Percentiles rank a stretch among this genome's conserved stretches.
Conservation (phyloP, 352 stramenopile genomes). For the Thraustochytrium striatum region DNA sequence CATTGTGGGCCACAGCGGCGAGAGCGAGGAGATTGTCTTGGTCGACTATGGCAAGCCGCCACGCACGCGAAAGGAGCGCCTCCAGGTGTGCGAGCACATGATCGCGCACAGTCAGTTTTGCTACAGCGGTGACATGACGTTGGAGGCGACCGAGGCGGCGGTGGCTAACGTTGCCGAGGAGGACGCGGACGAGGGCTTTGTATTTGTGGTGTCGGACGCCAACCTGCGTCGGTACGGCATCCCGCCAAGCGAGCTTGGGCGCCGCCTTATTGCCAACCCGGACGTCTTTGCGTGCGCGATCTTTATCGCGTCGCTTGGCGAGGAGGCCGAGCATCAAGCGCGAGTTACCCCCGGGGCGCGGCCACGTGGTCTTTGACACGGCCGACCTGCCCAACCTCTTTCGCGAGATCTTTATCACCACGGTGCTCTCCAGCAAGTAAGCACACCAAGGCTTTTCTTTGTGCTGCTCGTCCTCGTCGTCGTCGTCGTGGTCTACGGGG, state of each 20-base stretch:
- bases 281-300: slow-evolving; percentile 54
- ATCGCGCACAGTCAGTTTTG: slow-evolving; percentile 91
- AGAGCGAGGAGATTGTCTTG: slow-evolving; percentile 68
- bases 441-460: too few relatives aligned
- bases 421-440: slow-evolving; percentile 1
- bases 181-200: slow-evolving; percentile 68
- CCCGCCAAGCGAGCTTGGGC: slow-evolving; percentile 52
- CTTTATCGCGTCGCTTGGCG: slow-evolving; percentile 61
- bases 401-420: slow-evolving; percentile 69
- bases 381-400: slow-evolving; percentile 70
- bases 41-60: slow-evolving; percentile 76
- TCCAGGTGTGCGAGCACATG: slow-evolving; percentile 85
- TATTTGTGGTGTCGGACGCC: slow-evolving; percentile 90
- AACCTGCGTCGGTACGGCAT: slow-evolving; percentile 89
- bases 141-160: slow-evolving; percentile 79
- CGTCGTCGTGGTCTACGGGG: too few relatives aligned
- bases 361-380: slow-evolving; percentile 69
- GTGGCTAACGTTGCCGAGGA: slow-evolving; percentile 67
- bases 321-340: slow-evolving; percentile 67
- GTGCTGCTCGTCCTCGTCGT: too few relatives aligned
- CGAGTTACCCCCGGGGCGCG: slow-evolving; percentile 65
- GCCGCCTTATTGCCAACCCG: slow-evolving; percentile 48
- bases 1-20: slow-evolving; percentile 65
- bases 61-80: slow-evolving; percentile 74
- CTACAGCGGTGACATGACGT: slow-evolving; percentile 82